Conservation (phyloP, 2,329 filamentous ascomycete species). For the Fusarium hostae region DNA sequence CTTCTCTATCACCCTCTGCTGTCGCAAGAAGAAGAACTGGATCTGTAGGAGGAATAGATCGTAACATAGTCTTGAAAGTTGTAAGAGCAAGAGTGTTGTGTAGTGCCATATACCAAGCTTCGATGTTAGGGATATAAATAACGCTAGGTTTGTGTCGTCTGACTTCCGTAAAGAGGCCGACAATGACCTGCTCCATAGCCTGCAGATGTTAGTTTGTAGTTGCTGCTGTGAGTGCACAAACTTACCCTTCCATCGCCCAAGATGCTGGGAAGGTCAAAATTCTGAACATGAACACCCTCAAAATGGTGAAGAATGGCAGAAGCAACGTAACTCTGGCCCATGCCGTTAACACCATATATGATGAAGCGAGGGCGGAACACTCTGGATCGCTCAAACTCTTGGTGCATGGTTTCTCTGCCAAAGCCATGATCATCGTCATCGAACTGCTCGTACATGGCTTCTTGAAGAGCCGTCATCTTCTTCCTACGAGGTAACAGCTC, state of each 20-base stretch:
- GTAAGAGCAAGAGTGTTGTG: slow-evolving; percentile 75
- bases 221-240: slow-evolving; percentile 16
- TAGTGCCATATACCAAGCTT: slow-evolving; percentile 81
- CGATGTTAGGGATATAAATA: slow-evolving; percentile 91
- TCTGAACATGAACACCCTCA: slow-evolving; percentile 93
- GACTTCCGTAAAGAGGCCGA: slow-evolving; percentile 90
- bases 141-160: slow-evolving; percentile 95
- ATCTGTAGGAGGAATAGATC: slow-evolving; percentile 87
- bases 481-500: slow-evolving; percentile 86
- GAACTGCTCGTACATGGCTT: slow-evolving; percentile 91
- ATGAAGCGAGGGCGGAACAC: slow-evolving; percentile 90
- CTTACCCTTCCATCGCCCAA: slow-evolving; percentile 82
- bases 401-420: slow-evolving; percentile 77
- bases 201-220: slow-evolving; percentile 46
- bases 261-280: slow-evolving; percentile 89
- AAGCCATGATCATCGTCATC: slow-evolving; percentile 86
- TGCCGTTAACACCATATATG: slow-evolving; percentile 83
- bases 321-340: slow-evolving; percentile 93
- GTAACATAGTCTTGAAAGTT: slow-evolving; percentile 85
- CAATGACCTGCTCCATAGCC: slow-evolving; percentile 87
- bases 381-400: slow-evolving; percentile 86
- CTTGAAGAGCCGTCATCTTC: slow-evolving; percentile 87
- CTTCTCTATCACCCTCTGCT: slow-evolving; percentile 73
- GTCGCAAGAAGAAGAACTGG: slow-evolving; percentile 90
- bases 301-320: slow-evolving; percentile 89